phyloP scores from a whole-genome alignment of 805 yeast species.

The Yueomyces sinensis region DNA sequence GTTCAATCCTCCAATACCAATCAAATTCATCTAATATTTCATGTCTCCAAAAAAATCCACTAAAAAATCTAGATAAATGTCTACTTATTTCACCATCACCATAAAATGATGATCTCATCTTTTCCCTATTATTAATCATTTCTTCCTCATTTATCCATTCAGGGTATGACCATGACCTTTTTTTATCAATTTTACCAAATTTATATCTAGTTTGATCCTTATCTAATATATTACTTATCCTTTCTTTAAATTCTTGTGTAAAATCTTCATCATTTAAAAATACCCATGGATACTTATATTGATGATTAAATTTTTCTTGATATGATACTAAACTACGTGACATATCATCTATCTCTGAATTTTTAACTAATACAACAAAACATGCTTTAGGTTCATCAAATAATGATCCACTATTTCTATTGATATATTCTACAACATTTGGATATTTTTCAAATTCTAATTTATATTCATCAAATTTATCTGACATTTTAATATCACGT shows the following conservation, averaged over 20 bases:
- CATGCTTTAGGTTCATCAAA: conserved; percentile 21
- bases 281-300: conserved; percentile 83
- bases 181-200: conserved; percentile 61
- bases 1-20: conserved; percentile 91
- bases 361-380: conserved; percentile 51
- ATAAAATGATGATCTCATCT: conserved; percentile 40
- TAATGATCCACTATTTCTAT: conserved; percentile 1
- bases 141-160: conserved; percentile 58
- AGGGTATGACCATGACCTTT: conserved; percentile 89
- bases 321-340: conserved; percentile 50
- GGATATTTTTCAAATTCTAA: too few species aligned
- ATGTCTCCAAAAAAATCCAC: conserved; percentile 74
- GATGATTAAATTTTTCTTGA: conserved; percentile 68
- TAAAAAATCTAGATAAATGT: conserved; percentile 82
- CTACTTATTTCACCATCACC: conserved; percentile 70
- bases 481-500: not conserved
- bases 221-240: conserved; percentile 34
- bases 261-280: conserved; percentile 76
- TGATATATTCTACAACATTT: not conserved
- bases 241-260: conserved; percentile 50
- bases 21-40: conserved; percentile 52
- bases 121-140: conserved; percentile 49
- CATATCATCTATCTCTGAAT: conserved; percentile 46
- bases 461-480: not conserved
- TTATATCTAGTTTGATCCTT: conserved; percentile 58